Evolutionary conservation across 768 basidiomycete species (phyloP).

Genomic region (Mycena metata): DNA sequence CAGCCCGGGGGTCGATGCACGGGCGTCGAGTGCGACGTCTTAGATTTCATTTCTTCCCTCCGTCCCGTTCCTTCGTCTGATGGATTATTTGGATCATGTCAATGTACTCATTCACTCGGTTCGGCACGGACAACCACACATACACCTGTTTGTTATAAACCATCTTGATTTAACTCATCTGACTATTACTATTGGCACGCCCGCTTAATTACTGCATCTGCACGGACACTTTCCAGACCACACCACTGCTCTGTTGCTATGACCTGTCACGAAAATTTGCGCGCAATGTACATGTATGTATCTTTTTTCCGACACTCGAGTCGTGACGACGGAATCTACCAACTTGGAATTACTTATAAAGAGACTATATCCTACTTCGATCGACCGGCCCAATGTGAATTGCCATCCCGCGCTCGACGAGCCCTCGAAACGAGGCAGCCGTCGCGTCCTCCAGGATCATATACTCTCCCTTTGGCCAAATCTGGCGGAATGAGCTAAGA

Average conservation of each 20-base stretch:
- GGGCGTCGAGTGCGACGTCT: conserved; percentile 39
- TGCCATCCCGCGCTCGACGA: no score
- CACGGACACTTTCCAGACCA: conserved; percentile 7
- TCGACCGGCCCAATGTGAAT: no score
- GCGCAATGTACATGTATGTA: no score
- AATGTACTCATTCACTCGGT: neutral
- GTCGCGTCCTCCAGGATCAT: no score
- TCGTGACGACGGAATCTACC: no score
- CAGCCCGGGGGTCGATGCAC: conserved; percentile 28
- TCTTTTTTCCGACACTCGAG: no score
- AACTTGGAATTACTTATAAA: no score
- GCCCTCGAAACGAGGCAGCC: no score
- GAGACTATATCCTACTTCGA: no score
- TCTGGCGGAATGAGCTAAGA: neutral
- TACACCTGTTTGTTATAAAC: neutral
- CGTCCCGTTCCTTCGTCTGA: neutral
- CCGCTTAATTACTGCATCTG: conserved; percentile 22
- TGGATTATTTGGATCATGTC: conserved; percentile 10
- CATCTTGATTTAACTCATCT: conserved; percentile 28
- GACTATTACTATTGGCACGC: conserved; percentile 19
- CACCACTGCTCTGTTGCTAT: no score
- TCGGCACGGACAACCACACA: conserved; percentile 15
- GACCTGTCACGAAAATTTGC: no score
- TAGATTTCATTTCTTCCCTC: conserved; percentile 13
- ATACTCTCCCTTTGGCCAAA: no score